Conservation (phyloP, 176 grass and related monocot species). For the Musa acuminata region DNA sequence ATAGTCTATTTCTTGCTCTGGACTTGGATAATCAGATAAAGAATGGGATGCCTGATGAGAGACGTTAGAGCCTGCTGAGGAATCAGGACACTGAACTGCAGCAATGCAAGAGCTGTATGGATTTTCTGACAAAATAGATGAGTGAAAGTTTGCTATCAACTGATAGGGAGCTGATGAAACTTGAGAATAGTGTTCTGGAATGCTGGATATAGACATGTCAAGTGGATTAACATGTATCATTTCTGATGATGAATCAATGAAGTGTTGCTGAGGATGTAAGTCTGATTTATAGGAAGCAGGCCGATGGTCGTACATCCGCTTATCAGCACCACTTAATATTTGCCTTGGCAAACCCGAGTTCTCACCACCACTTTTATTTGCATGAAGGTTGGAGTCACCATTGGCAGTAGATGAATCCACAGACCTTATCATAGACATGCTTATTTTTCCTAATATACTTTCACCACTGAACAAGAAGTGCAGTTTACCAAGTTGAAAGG, state of each 20-base stretch:
- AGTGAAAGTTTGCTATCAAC: slow-evolving; percentile 32
- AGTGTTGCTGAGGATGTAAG: slow-evolving; percentile 39
- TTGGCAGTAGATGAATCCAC: slow-evolving; percentile 23
- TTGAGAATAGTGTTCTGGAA: slow-evolving; percentile 43
- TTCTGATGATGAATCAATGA: slow-evolving; percentile 28
- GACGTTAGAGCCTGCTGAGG: slow-evolving; percentile 45
- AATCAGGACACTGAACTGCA: slow-evolving; percentile 34
- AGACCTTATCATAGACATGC: slow-evolving; percentile 31
- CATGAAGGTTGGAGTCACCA: slow-evolving; percentile 38
- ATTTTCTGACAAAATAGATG: slow-evolving; percentile 32
- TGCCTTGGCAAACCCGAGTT: slow-evolving; percentile 19
- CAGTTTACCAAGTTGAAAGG: not conserved
- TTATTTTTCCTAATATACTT: slow-evolving; percentile 14
- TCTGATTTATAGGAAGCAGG: slow-evolving; percentile 40
- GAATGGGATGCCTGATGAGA: slow-evolving; percentile 63
- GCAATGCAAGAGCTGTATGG: slow-evolving; percentile 39
- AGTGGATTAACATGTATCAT: not conserved
- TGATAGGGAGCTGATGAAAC: slow-evolving; percentile 41
- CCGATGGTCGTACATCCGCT: slow-evolving; percentile 33
- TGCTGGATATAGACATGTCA: slow-evolving; percentile 16
- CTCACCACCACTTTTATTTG: slow-evolving; percentile 25
- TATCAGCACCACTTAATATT: not conserved
- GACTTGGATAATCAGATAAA: slow-evolving; percentile 54
- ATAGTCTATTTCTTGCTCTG: slow-evolving; percentile 57
- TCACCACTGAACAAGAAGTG: not conserved